Evolutionary conservation across 768 basidiomycete species (phyloP).

Genomic region (Serpula lacrymans): DNA sequence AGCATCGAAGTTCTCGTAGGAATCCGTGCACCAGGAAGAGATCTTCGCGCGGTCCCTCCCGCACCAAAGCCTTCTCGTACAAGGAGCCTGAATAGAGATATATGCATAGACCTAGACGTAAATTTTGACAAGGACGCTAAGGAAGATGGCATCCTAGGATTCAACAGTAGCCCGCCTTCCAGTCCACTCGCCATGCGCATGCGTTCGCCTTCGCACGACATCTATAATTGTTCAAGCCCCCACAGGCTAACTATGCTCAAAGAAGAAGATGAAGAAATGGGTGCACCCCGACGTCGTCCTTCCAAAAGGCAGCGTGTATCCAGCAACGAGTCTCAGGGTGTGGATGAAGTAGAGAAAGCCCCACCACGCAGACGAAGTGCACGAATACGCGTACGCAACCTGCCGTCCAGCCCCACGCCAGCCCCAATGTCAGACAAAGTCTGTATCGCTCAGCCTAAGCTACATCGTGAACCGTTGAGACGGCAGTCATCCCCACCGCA

Average conservation of each 20-base stretch:
- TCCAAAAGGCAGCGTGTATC: no score
- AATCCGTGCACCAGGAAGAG: conserved; percentile 34
- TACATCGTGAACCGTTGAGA: conserved; percentile 8
- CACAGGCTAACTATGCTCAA: conserved; percentile 18
- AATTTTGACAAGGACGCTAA: neutral
- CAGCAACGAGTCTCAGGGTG: conserved; percentile 9
- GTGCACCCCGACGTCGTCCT: no score
- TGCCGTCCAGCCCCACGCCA: no score
- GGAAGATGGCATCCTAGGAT: neutral
- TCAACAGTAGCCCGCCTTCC: conserved; percentile 10
- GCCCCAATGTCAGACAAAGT: no score
- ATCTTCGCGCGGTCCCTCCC: conserved; percentile 34
- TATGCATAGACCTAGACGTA: conserved; percentile 14
- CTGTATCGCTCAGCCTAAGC: no score
- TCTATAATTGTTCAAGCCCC: neutral
- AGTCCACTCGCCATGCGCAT: conserved; percentile 23
- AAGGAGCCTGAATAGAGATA: conserved; percentile 18
- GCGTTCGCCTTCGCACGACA: conserved; percentile 4
- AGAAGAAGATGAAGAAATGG: conserved; percentile 28
- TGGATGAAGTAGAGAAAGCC: conserved; percentile 7
- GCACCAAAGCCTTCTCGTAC: conserved; percentile 26
- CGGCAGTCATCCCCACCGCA: conserved; percentile 11
- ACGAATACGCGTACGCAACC: no score
- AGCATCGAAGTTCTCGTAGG: conserved; percentile 63
- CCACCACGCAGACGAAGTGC: no score